Evolutionary conservation across 129 eudicot genomes (phyloP), one percentile per base, ranked within the genome.

Genomic region (Flaveria brownii): DNA sequence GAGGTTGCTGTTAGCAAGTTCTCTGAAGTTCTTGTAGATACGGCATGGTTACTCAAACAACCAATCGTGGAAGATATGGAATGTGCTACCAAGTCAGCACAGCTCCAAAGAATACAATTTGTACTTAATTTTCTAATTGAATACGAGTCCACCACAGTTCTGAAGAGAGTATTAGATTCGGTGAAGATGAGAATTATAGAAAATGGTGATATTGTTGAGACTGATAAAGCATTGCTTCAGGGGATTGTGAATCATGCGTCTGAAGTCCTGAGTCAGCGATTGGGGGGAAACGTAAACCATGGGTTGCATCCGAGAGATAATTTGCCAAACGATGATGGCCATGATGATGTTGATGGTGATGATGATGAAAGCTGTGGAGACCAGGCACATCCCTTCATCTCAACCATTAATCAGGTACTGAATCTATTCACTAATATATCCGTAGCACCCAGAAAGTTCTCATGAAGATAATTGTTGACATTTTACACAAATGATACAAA

Each of bases 1-100:
- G 87, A 83, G 59, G 75, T 79, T 51, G 85, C 79, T 46, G 79
- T 51, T 51, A 69, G 70, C 33, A 71, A 78, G 64, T 85, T 85
- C 65, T 88, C 90, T 3, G 89, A 85, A 9, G 85, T 90, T 52
- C 76, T 90, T 15, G 55, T 84, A 17, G 95, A 90, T 71, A 79
- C 87, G 57, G 97, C 96, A 49, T 93, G 97, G 97, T 84, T 86
- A 74, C 85, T 93, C 47, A 90, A 85, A 84, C 82, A 84, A 71
- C 97, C 97, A 18, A n/a, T 72, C 11, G 25, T 83, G 46, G 87
- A 83, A 73, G 75, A 80, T 72, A 52, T 75, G 56, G 86, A 74
- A 17, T 51, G 54, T 20, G 50, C 67, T 41, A 36, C 62, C n/a
- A 87, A 85, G 15, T 69, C 88, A 71, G 78, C 79, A 26, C 89